These are phyloP conservation scores for Diaporthe caulivora DNA, from an alignment of 2,329 filamentous ascomycete genomes.

Conservation along the genomic window DNA sequence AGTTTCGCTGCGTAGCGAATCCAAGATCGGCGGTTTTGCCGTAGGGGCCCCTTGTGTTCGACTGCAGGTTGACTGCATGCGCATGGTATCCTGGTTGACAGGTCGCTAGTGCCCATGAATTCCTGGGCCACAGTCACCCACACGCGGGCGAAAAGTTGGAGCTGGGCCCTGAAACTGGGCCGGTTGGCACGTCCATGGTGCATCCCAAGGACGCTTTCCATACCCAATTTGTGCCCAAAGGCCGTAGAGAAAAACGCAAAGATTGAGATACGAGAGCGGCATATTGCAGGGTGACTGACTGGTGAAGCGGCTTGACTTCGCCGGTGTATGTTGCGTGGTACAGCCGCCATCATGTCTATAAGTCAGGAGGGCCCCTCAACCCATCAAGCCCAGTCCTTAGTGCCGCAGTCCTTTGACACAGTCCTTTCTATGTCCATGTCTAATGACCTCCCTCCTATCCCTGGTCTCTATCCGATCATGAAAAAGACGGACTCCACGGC, in stretches of 20 bases:
- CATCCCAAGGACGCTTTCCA: slow-evolving; percentile 4
- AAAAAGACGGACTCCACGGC: slow-evolving; percentile 14
- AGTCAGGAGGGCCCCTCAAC: background rate
- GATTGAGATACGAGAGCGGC: background rate
- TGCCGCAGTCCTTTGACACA: background rate
- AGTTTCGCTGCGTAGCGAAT: slow-evolving; percentile 14
- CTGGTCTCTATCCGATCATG: slow-evolving; percentile 20
- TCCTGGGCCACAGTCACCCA: slow-evolving; percentile 18
- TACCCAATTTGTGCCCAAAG: slow-evolving; percentile 30
- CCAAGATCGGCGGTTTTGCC: slow-evolving; percentile 22
- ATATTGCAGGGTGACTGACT: background rate
- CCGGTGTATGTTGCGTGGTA: background rate
- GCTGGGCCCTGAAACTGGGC: slow-evolving; percentile 25
- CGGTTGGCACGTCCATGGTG: slow-evolving; percentile 13
- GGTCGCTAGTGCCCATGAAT: slow-evolving; percentile 14
- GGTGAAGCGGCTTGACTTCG: background rate
- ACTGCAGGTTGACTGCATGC: background rate
- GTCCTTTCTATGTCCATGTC: slow-evolving; percentile 5
- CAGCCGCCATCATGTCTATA: slow-evolving; percentile 5
- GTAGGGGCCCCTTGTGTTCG: background rate
- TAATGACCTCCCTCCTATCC: slow-evolving; percentile 22
- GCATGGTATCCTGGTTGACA: slow-evolving; percentile 28
- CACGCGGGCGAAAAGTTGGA: slow-evolving; percentile 15
- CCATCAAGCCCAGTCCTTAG: no score
- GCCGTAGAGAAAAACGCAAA: background rate